These are phyloP conservation scores for Musa beccarii DNA, from an alignment of 176 grass and related monocot genomes.

Conservation along the genomic window DNA sequence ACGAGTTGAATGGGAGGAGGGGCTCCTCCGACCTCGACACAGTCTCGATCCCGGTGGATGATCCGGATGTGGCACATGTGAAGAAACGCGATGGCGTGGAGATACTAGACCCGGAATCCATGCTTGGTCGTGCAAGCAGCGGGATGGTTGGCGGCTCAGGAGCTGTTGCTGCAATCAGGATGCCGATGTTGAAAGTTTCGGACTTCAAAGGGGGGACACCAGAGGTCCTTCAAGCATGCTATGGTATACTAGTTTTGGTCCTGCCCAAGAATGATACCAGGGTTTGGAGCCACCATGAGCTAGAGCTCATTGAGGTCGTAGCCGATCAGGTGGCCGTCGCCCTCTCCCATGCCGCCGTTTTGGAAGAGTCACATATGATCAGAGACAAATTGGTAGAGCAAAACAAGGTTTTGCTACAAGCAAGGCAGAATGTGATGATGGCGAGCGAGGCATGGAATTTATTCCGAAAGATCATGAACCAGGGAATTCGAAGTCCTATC, in stretches of 20 bases:
- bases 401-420: conserved; percentile 17
- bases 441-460: conserved; percentile 6
- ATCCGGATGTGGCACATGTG: conserved; percentile 1
- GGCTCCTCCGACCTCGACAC: background rate
- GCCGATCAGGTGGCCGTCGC: conserved; percentile 23
- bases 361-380: conserved; percentile 19
- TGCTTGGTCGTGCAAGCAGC: background rate
- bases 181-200: conserved; percentile 19
- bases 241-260: conserved; percentile 18
- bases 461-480: conserved; percentile 10
- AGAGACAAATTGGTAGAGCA: conserved; percentile 22
- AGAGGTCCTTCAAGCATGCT: conserved; percentile 6
- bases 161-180: conserved; percentile 20
- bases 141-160: background rate
- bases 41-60: background rate
- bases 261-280: conserved; percentile 12
- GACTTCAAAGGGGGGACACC: conserved; percentile 20
- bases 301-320: conserved; percentile 13
- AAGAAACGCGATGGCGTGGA: background rate
- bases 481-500: conserved; percentile 11
- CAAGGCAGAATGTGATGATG: conserved; percentile 12
- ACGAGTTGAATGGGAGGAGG: background rate
- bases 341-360: conserved; percentile 13
- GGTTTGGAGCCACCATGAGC: conserved; percentile 7
- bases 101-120: background rate